Conservation (phyloP, 257 asterid species). For the Nicotiana sylvestris region DNA sequence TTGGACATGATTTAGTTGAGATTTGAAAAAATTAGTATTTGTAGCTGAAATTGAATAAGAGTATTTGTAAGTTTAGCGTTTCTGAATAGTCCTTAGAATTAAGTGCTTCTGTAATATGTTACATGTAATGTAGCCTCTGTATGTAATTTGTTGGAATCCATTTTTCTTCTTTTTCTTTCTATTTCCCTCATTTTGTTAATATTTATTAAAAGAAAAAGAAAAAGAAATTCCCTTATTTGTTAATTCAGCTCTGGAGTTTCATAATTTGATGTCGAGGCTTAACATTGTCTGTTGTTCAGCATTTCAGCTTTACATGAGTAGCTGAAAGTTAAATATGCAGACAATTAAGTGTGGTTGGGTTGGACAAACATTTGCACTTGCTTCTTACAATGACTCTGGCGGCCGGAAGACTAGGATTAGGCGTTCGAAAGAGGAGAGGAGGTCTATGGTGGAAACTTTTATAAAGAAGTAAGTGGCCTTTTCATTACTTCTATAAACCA, state of each 20-base stretch:
- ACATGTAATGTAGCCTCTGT: not conserved
- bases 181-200: too few species aligned
- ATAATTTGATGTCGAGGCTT: not conserved
- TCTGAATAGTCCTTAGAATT: not conserved
- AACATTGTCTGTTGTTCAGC: not conserved
- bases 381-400: constrained; percentile 56
- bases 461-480: constrained; percentile 50
- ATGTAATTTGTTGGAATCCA: not conserved
- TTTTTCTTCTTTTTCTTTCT: too few species aligned
- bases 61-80: not conserved
- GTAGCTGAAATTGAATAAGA: too few species aligned
- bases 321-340: constrained; percentile 42
- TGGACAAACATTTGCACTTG: constrained; percentile 73
- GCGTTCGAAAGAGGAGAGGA: constrained; percentile 91
- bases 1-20: too few species aligned
- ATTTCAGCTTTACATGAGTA: constrained; percentile 5
- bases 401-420: constrained; percentile 75
- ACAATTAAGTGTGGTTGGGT: constrained; percentile 56
- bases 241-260: not conserved
- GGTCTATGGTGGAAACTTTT: constrained; percentile 75
- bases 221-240: not conserved
- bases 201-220: too few species aligned
- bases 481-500: not conserved
- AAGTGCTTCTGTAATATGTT: not conserved
- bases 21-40: too few species aligned